Conservation (phyloP, 2,329 filamentous ascomycete genomes). For the Talaromyces amestolkiae region DNA sequence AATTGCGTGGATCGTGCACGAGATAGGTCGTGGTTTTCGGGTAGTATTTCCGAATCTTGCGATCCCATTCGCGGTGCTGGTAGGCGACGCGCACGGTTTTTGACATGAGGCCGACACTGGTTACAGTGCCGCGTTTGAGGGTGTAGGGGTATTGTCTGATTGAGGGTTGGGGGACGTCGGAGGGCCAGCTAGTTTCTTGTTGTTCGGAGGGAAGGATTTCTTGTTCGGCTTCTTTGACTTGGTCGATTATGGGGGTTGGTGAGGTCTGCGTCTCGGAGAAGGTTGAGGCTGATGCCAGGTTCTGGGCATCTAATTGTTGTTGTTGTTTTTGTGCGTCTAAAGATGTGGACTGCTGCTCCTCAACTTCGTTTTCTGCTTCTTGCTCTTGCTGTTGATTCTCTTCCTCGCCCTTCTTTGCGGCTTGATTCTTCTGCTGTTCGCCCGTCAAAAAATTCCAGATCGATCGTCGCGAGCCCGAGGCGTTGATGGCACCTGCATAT, state of each 20-base stretch:
- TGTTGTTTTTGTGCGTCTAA: not conserved
- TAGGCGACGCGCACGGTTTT: slow-evolving; percentile 40
- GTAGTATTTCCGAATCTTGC: slow-evolving; percentile 39
- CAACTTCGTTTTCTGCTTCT: not conserved
- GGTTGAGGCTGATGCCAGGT: not conserved
- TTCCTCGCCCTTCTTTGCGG: not conserved
- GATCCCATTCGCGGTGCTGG: slow-evolving; percentile 36
- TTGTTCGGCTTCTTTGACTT: not conserved
- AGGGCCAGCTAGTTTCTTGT: not conserved
- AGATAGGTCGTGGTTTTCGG: slow-evolving; percentile 34
- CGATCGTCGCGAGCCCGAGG: slow-evolving; percentile 2
- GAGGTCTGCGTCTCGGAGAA: not conserved
- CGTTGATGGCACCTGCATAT: not conserved
- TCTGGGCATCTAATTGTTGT: not conserved
- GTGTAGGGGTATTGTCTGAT: slow-evolving; percentile 38
- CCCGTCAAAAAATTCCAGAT: not conserved
- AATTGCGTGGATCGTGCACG: slow-evolving; percentile 42
- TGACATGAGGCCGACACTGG: slow-evolving; percentile 43
- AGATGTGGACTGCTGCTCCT: not conserved
- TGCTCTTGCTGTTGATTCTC: not conserved
- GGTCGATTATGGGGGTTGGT: not conserved
- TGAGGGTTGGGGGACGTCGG: slow-evolving; percentile 21
- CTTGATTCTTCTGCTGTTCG: slow-evolving; percentile 1
- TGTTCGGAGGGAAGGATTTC: not conserved
- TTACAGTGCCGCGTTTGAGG: slow-evolving; percentile 40